A percentile compares a stretch with the other conserved stretches of the same genome.
Evolutionary conservation across 1,284 basidiomycete species (phyloP).

Genomic region (Stereum hirsutum): DNA sequence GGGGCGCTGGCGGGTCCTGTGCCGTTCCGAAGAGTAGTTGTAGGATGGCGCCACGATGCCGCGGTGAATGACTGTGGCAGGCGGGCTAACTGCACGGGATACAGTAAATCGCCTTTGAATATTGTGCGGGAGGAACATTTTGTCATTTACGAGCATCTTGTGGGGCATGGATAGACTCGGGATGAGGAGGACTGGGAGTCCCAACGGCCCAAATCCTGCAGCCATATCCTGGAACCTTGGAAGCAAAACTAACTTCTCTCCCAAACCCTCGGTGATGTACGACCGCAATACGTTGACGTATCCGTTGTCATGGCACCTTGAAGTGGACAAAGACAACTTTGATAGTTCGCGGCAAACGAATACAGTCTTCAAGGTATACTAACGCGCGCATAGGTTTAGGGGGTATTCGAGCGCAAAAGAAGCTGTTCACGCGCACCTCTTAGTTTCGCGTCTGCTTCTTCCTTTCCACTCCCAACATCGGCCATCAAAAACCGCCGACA

Average conservation of each 20-base stretch:
- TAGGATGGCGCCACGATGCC: too few relatives aligned
- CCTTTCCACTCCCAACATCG: constrained; percentile 66
- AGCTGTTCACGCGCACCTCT: constrained; percentile 35
- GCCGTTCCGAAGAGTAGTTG: too few relatives aligned
- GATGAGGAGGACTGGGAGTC: constrained; percentile 43
- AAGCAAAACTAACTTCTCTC: constrained; percentile 58
- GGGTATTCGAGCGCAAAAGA: not conserved
- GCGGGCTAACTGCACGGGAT: too few relatives aligned
- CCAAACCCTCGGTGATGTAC: constrained; percentile 53
- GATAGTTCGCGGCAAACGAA: constrained; percentile 48
- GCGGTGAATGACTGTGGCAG: too few relatives aligned
- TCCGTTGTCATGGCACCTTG: constrained; percentile 68
- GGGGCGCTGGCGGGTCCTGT: too few relatives aligned
- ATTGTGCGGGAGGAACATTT: too few relatives aligned
- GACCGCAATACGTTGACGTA: constrained; percentile 57
- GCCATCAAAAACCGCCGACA: constrained; percentile 55
- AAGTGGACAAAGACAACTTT: constrained; percentile 47
- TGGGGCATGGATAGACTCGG: constrained; percentile 54
- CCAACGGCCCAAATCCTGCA: constrained; percentile 44
- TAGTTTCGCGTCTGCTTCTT: constrained; percentile 67
- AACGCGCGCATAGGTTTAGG: constrained; percentile 4
- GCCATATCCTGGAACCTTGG: constrained; percentile 56
- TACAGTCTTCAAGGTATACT: constrained; percentile 54
- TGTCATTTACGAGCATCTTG: too few relatives aligned
- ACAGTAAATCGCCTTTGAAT: too few relatives aligned